A percentile compares a stretch with the other conserved stretches of the same genome.
phyloP scores from a whole-genome alignment of 176 grass and related monocot genomes.

The Oryza meyeriana region DNA sequence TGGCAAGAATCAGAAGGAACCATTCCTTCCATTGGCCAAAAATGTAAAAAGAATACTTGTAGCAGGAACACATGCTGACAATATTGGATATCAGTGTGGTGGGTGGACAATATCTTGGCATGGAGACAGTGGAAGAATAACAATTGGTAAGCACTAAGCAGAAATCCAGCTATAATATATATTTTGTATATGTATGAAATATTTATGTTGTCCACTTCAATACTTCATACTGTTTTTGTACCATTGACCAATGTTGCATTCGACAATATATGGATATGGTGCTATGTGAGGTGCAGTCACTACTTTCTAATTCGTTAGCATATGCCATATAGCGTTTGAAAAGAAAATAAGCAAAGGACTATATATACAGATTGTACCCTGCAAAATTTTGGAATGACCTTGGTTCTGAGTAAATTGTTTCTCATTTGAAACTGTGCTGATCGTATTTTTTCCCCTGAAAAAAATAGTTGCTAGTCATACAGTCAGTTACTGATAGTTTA shows the following conservation, averaged over 20 bases:
- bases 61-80: slow-evolving; percentile 72
- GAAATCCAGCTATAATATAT: neutral
- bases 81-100: slow-evolving; percentile 93
- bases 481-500: neutral
- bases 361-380: neutral
- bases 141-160: slow-evolving; percentile 62
- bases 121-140: slow-evolving; percentile 73
- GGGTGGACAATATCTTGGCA: slow-evolving; percentile 89
- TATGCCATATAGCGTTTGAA: neutral
- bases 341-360: neutral
- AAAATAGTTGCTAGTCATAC: neutral
- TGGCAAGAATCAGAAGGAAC: slow-evolving; percentile 57
- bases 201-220: neutral
- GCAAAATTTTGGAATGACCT: neutral
- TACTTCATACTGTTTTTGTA: neutral
- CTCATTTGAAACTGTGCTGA: neutral
- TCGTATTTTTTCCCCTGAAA: neutral
- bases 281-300: neutral
- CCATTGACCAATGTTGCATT: neutral
- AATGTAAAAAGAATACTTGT: slow-evolving; percentile 77
- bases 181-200: neutral
- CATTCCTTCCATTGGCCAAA: slow-evolving; percentile 83
- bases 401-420: slow-evolving; percentile 8
- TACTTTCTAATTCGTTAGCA: neutral
- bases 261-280: neutral